These are phyloP conservation scores for Pythium monospermum DNA, from an alignment of 352 stramenopile species.

Conservation along the genomic window DNA sequence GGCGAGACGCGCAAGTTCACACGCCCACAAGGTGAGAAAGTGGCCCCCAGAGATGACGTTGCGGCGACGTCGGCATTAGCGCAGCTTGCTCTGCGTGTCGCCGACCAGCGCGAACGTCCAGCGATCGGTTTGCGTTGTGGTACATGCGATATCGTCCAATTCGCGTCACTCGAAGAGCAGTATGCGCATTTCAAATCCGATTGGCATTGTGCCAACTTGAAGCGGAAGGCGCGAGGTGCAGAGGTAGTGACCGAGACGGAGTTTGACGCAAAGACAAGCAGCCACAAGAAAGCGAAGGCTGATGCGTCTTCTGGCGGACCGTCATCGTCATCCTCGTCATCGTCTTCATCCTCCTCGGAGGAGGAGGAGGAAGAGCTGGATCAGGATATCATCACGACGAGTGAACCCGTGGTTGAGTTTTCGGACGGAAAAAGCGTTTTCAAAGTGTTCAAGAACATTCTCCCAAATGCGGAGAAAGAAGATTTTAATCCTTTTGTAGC, in stretches of 20 bases:
- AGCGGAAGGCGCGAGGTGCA: conserved; percentile 57
- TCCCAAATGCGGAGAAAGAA: conserved; percentile 41
- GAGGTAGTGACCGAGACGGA: conserved; percentile 37
- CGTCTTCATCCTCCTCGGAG: conserved; percentile 31
- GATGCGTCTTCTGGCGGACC: conserved; percentile 22
- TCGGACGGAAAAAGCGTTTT: conserved; percentile 67
- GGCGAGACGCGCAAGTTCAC: conserved; percentile 46
- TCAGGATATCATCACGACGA: conserved; percentile 40
- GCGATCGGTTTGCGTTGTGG: conserved; percentile 60
- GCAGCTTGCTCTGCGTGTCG: conserved; percentile 27
- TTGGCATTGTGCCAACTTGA: conserved; percentile 78
- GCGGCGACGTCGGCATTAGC: conserved; percentile 10
- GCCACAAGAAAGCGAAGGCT: conserved; percentile 14
- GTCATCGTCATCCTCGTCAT: conserved; percentile 37
- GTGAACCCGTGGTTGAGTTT: conserved; percentile 76
- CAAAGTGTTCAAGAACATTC: conserved; percentile 78
- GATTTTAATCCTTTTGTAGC: conserved; percentile 55
- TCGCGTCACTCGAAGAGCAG: conserved; percentile 74
- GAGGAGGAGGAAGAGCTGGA: conserved; percentile 33
- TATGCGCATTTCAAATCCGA: conserved; percentile 83
- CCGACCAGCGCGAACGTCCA: conserved; percentile 31
- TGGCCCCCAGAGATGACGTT: neutral
- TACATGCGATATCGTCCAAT: conserved; percentile 61
- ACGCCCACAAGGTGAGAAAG: conserved; percentile 6
- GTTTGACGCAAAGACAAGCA: conserved; percentile 25